A percentile compares a stretch with the other conserved stretches of the same genome.
These are phyloP conservation scores for Kwoniella dejecticola DNA, from an alignment of 768 basidiomycete species.

Conservation along the genomic window DNA sequence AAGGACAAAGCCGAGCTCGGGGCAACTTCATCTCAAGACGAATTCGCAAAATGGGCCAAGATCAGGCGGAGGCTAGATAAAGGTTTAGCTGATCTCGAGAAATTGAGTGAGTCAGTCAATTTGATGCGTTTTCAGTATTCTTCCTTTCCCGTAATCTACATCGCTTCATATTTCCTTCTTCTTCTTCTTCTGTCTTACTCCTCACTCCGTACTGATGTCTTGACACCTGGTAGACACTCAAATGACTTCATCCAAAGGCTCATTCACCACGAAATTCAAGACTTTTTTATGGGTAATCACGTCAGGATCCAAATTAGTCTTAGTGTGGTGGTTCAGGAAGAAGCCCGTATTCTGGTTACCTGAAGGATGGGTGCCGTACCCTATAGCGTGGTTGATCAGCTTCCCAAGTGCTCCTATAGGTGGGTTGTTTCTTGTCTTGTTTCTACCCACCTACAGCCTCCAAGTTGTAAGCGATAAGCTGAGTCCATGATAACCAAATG, in stretches of 20 bases:
- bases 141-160: too few species aligned
- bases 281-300: constrained; percentile 76
- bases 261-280: constrained; percentile 73
- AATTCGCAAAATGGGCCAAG: constrained; percentile 99
- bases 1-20: constrained; percentile 78
- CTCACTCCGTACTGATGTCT: too few species aligned
- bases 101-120: constrained; percentile 70
- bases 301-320: constrained; percentile 77
- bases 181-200: too few species aligned
- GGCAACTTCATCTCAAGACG: constrained; percentile 90
- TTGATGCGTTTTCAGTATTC: too few species aligned
- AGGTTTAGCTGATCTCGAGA: constrained; percentile 84
- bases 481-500: not conserved
- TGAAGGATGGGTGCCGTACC: constrained; percentile 78
- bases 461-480: too few species aligned
- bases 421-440: constrained; percentile 53
- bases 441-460: too few species aligned
- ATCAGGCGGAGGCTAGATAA: constrained; percentile 87
- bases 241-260: constrained; percentile 63
- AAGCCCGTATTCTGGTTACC: constrained; percentile 93
- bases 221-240: too few species aligned
- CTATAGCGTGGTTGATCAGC: constrained; percentile 80
- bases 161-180: too few species aligned
- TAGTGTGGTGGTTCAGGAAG: constrained; percentile 90
- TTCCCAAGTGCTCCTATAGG: constrained; percentile 89